Conservation (phyloP, 2,329 filamentous ascomycete genomes). For the Aspergillus terreus region DNA sequence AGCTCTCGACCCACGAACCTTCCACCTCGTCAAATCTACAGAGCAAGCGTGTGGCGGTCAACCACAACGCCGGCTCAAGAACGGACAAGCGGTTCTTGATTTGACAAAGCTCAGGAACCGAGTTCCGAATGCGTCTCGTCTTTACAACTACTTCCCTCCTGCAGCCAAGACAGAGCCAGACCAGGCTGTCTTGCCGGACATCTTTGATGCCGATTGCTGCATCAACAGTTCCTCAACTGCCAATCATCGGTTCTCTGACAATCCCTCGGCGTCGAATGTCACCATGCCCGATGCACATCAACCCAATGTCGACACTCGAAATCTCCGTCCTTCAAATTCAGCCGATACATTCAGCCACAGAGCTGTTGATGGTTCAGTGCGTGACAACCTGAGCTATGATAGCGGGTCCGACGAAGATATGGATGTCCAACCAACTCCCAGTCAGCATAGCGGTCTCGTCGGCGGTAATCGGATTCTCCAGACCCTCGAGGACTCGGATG, state of each 20-base stretch:
- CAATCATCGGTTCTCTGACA: not conserved
- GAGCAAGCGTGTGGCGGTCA: slow-evolving; percentile 40
- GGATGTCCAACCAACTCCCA: slow-evolving; percentile 5
- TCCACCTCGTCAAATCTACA: slow-evolving; percentile 31
- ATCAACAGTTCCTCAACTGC: slow-evolving; percentile 6
- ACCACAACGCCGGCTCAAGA: slow-evolving; percentile 17
- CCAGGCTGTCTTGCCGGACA: slow-evolving; percentile 22
- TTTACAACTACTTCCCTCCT: slow-evolving; percentile 25
- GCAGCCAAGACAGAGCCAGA: slow-evolving; percentile 16
- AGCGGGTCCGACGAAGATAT: slow-evolving; percentile 11
- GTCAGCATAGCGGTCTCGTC: slow-evolving; percentile 1
- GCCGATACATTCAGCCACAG: slow-evolving; percentile 16
- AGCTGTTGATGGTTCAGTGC: slow-evolving; percentile 17
- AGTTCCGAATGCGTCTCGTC: slow-evolving; percentile 26
- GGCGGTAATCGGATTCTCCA: not conserved
- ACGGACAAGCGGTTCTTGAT: slow-evolving; percentile 24
- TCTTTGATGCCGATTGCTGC: slow-evolving; percentile 25
- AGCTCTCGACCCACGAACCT: slow-evolving; percentile 43
- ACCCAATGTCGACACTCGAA: not conserved
- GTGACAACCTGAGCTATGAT: slow-evolving; percentile 11
- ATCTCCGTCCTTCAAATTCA: slow-evolving; percentile 9
- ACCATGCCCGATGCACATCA: not conserved
- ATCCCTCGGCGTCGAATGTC: not conserved
- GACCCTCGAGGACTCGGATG: slow-evolving; percentile 3
- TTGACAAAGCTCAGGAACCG: slow-evolving; percentile 24